phyloP scores from a whole-genome alignment of 306 rosid species.

The Cucumis cinereus region DNA sequence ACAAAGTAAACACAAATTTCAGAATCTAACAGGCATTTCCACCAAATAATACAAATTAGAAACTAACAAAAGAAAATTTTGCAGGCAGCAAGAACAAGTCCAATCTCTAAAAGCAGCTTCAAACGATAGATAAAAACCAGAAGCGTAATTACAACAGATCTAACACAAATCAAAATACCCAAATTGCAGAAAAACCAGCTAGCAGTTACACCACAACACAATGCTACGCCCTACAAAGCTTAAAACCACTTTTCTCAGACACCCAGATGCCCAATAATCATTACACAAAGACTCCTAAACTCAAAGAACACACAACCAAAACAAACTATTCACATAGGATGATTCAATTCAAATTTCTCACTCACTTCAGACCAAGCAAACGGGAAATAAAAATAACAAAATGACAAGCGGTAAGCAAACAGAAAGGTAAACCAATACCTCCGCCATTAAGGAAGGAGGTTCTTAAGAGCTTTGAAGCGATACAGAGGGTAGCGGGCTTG shows the following conservation, averaged over 20 bases:
- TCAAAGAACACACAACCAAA: neutral
- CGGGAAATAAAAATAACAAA: neutral
- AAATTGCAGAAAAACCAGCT: neutral
- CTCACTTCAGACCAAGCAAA: neutral
- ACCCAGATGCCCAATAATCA: neutral
- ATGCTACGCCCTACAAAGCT: neutral
- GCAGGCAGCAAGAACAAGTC: neutral
- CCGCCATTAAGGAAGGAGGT: constrained; percentile 43
- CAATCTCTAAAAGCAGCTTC: neutral
- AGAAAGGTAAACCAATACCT: neutral
- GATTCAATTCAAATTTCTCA: neutral
- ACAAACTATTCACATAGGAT: neutral
- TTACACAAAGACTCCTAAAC: neutral
- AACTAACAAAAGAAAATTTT: neutral
- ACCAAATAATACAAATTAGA: neutral
- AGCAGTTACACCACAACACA: neutral
- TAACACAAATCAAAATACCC: neutral
- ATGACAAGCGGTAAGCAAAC: neutral
- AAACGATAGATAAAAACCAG: neutral
- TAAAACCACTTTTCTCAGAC: neutral
- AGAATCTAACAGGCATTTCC: neutral
- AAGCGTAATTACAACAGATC: neutral
- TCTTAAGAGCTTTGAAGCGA: constrained; percentile 36
- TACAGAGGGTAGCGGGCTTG: constrained; percentile 20
- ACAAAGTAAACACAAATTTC: neutral